Evolutionary conservation across 2,329 filamentous ascomycete species (phyloP).

Genomic region (Pseudogymnoascus destructans): DNA sequence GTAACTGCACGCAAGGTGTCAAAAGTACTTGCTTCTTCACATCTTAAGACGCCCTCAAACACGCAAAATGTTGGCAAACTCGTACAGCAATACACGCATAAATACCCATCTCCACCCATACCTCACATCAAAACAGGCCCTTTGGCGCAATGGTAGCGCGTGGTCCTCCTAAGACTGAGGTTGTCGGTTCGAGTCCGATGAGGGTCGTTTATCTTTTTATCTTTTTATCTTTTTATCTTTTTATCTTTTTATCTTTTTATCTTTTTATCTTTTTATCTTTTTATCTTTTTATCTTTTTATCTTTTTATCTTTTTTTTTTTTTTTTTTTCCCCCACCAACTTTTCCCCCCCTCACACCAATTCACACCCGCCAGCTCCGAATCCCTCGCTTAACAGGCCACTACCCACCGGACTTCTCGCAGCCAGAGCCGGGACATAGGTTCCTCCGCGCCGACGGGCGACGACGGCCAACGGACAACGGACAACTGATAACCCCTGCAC

Average conservation of each 20-base stretch:
- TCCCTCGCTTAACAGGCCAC: not conserved
- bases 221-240: not conserved
- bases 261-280: not conserved
- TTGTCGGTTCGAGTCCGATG: conserved; percentile 29
- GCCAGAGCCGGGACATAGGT: too few species aligned
- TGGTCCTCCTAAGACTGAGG: conserved; percentile 37
- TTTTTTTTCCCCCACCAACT: not conserved
- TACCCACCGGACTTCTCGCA: too few species aligned
- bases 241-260: not conserved
- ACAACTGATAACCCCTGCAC: too few species aligned
- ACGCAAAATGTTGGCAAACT: too few species aligned
- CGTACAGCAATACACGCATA: too few species aligned
- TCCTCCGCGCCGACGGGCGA: too few species aligned
- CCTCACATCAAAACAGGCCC: not conserved
- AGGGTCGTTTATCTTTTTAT: not conserved
- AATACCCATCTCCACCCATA: not conserved
- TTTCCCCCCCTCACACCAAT: not conserved
- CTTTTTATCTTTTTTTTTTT: not conserved
- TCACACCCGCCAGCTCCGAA: too few species aligned
- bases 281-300: not conserved
- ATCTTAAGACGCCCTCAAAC: too few species aligned
- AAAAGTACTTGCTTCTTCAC: too few species aligned
- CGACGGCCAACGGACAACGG: too few species aligned
- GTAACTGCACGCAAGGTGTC: too few species aligned
- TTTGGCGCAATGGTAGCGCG: conserved; percentile 37